phyloP scores from a whole-genome alignment of 2,329 filamentous ascomycete species.

The Colletotrichum ledebouriae region DNA sequence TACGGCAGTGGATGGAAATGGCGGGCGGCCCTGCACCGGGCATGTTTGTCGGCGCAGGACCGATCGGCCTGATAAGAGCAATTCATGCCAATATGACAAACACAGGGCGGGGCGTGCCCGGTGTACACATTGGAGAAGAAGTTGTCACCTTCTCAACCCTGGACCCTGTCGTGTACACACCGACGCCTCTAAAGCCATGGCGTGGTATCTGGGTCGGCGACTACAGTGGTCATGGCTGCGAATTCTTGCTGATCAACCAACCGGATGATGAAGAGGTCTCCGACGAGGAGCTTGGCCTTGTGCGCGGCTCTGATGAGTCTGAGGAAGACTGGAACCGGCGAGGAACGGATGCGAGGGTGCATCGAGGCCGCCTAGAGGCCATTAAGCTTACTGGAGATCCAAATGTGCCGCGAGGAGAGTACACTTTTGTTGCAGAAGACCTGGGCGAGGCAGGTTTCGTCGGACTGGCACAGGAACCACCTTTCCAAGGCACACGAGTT shows the following conservation, averaged over 20 bases:
- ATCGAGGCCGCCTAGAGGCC: constrained; percentile 80
- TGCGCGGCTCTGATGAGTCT: constrained; percentile 57
- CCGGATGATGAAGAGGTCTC: constrained; percentile 67
- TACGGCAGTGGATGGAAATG: constrained; percentile 84
- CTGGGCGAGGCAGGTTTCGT: constrained; percentile 77
- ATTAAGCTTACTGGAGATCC: constrained; percentile 94
- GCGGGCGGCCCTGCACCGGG: constrained; percentile 50
- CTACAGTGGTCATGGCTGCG: constrained; percentile 88
- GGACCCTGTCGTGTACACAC: constrained; percentile 80
- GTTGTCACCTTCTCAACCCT: constrained; percentile 78
- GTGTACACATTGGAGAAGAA: constrained; percentile 67
- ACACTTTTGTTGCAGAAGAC: constrained; percentile 84
- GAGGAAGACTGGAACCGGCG: constrained; percentile 61
- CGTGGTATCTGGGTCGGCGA: constrained; percentile 94
- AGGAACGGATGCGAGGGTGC: constrained; percentile 62
- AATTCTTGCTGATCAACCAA: constrained; percentile 88
- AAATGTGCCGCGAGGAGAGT: constrained; percentile 89
- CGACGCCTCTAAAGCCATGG: constrained; percentile 84
- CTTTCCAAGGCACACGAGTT: constrained; percentile 80
- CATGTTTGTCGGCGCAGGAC: constrained; percentile 49
- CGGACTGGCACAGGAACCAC: constrained; percentile 72
- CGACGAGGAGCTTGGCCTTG: constrained; percentile 57
- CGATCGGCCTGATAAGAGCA: constrained; percentile 44
- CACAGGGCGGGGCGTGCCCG: constrained; percentile 47
- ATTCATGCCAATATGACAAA: constrained; percentile 43